Evolutionary conservation across 352 stramenopile genomes (phyloP).

Genomic region (Phytophthora multivora): DNA sequence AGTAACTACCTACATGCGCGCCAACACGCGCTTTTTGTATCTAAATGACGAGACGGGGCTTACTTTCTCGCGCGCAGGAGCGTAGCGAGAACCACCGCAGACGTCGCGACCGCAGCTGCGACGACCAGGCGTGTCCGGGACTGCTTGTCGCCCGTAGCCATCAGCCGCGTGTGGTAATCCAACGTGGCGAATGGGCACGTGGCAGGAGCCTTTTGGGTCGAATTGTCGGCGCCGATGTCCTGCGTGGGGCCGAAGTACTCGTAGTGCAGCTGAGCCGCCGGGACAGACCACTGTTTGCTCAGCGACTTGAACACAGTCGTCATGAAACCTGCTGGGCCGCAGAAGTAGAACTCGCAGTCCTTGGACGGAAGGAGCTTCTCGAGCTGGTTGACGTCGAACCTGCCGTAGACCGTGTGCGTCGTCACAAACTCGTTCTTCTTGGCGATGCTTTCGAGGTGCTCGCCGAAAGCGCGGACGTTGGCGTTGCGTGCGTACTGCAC

Average conservation of each 20-base stretch:
- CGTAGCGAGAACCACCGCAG: constrained; percentile 19
- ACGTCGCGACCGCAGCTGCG: constrained; percentile 14
- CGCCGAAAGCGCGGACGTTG: constrained; percentile 38
- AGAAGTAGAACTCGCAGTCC: constrained; percentile 65
- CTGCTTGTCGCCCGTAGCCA: constrained; percentile 1
- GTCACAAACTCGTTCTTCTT: constrained; percentile 42
- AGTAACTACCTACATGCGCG: neutral
- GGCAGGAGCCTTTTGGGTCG: neutral
- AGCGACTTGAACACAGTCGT: constrained; percentile 44
- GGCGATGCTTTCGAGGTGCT: constrained; percentile 37
- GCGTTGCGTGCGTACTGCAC: constrained; percentile 50
- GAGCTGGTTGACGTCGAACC: constrained; percentile 35
- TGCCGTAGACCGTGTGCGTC: constrained; percentile 39
- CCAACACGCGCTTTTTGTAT: neutral
- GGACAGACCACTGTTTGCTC: constrained; percentile 38
- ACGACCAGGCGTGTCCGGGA: constrained; percentile 20
- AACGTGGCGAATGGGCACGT: constrained; percentile 28
- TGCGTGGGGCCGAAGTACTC: constrained; percentile 70
- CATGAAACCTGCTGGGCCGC: constrained; percentile 62
- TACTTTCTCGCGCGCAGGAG: constrained; percentile 18
- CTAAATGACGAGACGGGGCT: neutral
- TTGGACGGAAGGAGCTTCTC: constrained; percentile 39
- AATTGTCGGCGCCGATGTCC: constrained; percentile 33
- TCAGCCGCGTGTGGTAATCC: constrained; percentile 22
- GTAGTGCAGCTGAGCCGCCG: constrained; percentile 53